Conservation (phyloP, 495 filamentous ascomycete genomes). For the Penicillium odoratum region DNA sequence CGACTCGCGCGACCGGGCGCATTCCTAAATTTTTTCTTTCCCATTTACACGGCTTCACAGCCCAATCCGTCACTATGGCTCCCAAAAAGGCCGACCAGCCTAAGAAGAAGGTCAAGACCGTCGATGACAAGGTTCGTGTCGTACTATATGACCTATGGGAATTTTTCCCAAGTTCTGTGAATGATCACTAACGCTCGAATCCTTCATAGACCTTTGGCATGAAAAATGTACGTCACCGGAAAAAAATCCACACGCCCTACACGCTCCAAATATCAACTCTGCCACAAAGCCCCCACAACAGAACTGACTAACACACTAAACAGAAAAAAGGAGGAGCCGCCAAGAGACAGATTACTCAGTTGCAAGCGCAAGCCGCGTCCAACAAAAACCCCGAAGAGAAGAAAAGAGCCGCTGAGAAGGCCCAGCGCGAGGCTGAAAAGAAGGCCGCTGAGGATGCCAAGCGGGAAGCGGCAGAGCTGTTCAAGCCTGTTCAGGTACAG, state of each 20-base stretch:
- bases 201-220: conserved; percentile 80
- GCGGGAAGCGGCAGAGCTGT: conserved; percentile 76
- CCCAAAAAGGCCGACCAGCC: conserved; percentile 72
- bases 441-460: conserved; percentile 78
- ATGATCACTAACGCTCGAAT: conserved; percentile 17
- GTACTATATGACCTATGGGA: not conserved
- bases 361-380: conserved; percentile 67
- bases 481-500: conserved; percentile 92
- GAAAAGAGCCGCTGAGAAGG: conserved; percentile 85
- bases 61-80: conserved; percentile 67
- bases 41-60: conserved; percentile 14
- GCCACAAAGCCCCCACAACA: not conserved
- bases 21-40: conserved; percentile 25
- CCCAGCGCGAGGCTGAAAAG: conserved; percentile 81
- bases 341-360: conserved; percentile 82
- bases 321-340: conserved; percentile 91
- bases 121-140: conserved; percentile 75
- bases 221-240: conserved; percentile 74
- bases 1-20: conserved; percentile 24
- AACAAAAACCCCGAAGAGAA: conserved; percentile 83
- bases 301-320: conserved; percentile 12
- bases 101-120: conserved; percentile 72
- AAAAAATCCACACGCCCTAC: conserved; percentile 2
- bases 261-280: not conserved
- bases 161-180: not conserved